Base-by-base conservation (phyloP, 176 grass and related monocot species). In the Musa troglodytarum region DNA sequence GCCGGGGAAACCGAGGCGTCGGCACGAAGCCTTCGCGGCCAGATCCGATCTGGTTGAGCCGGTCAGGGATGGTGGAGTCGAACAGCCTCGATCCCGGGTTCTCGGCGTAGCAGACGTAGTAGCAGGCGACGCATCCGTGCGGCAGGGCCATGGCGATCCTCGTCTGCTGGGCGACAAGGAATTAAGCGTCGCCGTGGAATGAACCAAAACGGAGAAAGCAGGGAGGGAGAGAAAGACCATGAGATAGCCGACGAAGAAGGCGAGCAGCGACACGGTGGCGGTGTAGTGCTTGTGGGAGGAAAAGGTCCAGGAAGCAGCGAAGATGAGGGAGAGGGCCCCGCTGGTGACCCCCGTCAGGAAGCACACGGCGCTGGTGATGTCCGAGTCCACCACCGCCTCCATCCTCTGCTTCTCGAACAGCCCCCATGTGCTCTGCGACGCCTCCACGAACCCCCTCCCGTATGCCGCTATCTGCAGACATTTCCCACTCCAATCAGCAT, bases 91-190 rank as follows among this genome's bases (percentile, higher is more conserved):
- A 81, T 0, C 0, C 3, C 0, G 95, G 90, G 81, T 92, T 94
- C 83, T 99, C 95, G 54, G 95, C 95, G 84, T 77, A 94, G 90
- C 88, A 99, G 17, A 99, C 88, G 76, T 84, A 99, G 86, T 94
- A 99, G 86, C 95, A 99, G 0, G 84, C 91, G 2, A 99, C 88
- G 85, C 95, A 99, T 1, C 90, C 95, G 77, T 99, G 95, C 29
- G 95, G 88, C 86, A 99, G 78, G 81, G 91, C 95, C 95, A 99
- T 99, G 23, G 91, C 95, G 51, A 99, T 94, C 80, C 95, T 78
- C 23, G 95, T 99, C 88, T 90, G 21, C 26, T 9, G 53, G 43
- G 51, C 2, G 28, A 74, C 68, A n/a, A 52, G 12, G 21, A 66
- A 2, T 14, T 22, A 0, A 58, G 59, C 74, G 20, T 29, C 29